Evolutionary conservation across 805 yeast species (phyloP), one percentile per base, ranked within the genome.

Genomic region (Komagataella kurtzmanii): DNA sequence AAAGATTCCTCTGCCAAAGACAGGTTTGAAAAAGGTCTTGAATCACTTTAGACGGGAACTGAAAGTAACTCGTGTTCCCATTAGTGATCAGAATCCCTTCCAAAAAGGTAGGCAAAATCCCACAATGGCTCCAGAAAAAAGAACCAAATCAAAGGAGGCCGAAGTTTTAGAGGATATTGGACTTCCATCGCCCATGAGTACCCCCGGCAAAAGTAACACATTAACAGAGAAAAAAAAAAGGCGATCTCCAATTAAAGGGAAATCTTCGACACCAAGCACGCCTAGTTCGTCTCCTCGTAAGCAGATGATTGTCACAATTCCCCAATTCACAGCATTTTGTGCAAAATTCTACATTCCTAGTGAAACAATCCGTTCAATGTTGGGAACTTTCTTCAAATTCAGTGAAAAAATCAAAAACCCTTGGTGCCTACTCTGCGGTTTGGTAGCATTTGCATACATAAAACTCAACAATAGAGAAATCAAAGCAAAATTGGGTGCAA

Each of bases 401-500:
- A 71, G 74, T 48, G 71, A 73, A 47, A 77, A 79, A 55, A 74
- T 82, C 45, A 75, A 75, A 43, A 79, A 76, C 53, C 83, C 81
- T 45, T 84, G 89, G 88, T 79, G 80, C 6, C 62, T 85, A 19
- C 76, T 84, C 2, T 81, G 86, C 61, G 90, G 90, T 0, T 60
- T 85, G 55, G 72, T 83, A 0, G 69, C 82, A 43, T 75, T 82
- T 17, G 81, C 83, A 12, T 80, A 79, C 52, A 66, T 72, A 17
- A 69, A 80, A 14, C 70, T 83, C 36, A 80, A 81, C 61, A 72
- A 75, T 52, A 69, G 69, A 19, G 60, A 70, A 40, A 61, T 83
- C 14, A 60, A 66, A 3, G 60, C 65, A 10, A 75, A 74, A 49
- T 68, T 80, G 5, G 80, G 85, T 1, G 70, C 75, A 21, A 75